Evolutionary conservation across 345 rosid genomes (phyloP).

Genomic region (Lepidium didymum): DNA sequence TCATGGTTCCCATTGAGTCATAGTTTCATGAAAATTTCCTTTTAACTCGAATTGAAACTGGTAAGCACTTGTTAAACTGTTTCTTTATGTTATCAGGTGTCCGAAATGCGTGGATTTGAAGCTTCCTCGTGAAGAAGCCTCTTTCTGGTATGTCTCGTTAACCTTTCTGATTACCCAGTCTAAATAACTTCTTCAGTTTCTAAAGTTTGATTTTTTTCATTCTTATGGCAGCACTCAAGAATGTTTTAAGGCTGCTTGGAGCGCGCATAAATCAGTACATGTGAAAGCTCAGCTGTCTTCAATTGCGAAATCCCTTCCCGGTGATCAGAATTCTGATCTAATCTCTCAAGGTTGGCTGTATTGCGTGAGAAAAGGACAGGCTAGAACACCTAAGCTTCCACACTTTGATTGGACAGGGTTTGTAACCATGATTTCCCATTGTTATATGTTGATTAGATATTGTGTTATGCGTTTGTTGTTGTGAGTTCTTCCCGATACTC

Average conservation of each 20-base stretch:
- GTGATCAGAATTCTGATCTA: slow-evolving; percentile 36
- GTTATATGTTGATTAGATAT: neutral
- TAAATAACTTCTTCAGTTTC: neutral
- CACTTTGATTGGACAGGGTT: slow-evolving; percentile 97
- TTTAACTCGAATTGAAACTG: neutral
- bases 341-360: slow-evolving; percentile 66
- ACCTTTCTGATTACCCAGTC: neutral
- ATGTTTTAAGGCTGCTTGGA: slow-evolving; percentile 93
- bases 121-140: slow-evolving; percentile 90
- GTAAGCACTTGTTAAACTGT: neutral
- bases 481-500: neutral
- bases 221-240: slow-evolving; percentile 63
- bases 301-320: slow-evolving; percentile 34
- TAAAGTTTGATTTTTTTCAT: neutral
- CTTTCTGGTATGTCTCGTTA: slow-evolving; percentile 60
- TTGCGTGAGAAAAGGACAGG: slow-evolving; percentile 68
- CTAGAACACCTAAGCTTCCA: slow-evolving; percentile 59
- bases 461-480: neutral
- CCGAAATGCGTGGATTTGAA: slow-evolving; percentile 83
- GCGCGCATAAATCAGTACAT: slow-evolving; percentile 82
- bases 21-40: neutral
- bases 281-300: slow-evolving; percentile 57
- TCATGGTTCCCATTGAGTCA: neutral
- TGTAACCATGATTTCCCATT: neutral
- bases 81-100: slow-evolving; percentile 46